phyloP scores from a whole-genome alignment of 139 green algal species.

The Pleodorina starrii region DNA sequence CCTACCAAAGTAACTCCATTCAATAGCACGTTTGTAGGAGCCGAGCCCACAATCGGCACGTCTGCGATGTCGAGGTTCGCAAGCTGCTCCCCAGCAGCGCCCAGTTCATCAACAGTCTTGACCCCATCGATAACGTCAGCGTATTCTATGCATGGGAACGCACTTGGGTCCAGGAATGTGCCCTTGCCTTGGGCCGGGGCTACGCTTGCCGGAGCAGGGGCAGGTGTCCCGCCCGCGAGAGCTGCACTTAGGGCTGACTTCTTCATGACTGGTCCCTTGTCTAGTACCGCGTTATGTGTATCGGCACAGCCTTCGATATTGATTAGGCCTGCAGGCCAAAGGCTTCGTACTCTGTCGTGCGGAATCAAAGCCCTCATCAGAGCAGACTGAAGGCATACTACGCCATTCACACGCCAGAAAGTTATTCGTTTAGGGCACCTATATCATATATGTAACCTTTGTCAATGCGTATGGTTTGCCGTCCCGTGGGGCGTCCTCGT shows the following conservation, averaged over 20 bases:
- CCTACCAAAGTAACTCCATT: conserved; percentile 59
- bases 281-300: not conserved
- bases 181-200: not conserved
- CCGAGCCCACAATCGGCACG: conserved; percentile 59
- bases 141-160: conserved; percentile 61
- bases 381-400: too few relatives aligned
- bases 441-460: too few relatives aligned
- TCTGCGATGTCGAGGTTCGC: conserved; percentile 13
- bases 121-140: conserved; percentile 50
- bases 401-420: too few relatives aligned
- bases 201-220: not conserved
- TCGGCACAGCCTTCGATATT: too few relatives aligned
- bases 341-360: too few relatives aligned
- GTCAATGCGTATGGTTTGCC: too few relatives aligned
- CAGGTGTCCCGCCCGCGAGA: conserved; percentile 46
- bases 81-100: not conserved
- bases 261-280: conserved; percentile 2
- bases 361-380: too few relatives aligned
- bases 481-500: too few relatives aligned
- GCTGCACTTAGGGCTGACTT: conserved; percentile 52
- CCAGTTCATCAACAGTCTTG: conserved; percentile 10
- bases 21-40: conserved; percentile 59
- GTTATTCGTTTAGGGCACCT: too few relatives aligned
- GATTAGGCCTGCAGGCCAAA: too few relatives aligned
- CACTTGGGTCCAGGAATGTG: conserved; percentile 45